Percentiles rank a stretch among this genome's conserved stretches.
phyloP scores from a whole-genome alignment of 768 basidiomycete species.

The Dendrothele bispora region DNA sequence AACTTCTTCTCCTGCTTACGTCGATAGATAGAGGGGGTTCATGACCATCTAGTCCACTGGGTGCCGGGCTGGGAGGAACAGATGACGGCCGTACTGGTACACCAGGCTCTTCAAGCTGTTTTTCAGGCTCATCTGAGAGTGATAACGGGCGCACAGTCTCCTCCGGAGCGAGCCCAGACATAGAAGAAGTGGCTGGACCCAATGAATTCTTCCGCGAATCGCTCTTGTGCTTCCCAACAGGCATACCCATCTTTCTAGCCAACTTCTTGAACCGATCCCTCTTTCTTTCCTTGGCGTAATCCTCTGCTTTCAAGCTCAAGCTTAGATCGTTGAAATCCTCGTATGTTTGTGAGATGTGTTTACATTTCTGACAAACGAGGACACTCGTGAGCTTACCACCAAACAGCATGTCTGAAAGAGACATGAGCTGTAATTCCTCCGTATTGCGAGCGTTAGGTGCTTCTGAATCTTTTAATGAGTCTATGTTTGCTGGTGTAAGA shows the following conservation, averaged over 20 bases:
- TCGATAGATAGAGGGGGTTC: constrained; percentile 36
- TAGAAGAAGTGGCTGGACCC: not conserved
- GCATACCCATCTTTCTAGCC: constrained; percentile 58
- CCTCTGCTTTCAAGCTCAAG: constrained; percentile 82
- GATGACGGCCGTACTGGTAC: constrained; percentile 47
- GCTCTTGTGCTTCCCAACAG: constrained; percentile 3
- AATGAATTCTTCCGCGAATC: not conserved
- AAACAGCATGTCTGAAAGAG: constrained; percentile 89
- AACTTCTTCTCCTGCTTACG: constrained; percentile 43
- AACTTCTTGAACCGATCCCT: constrained; percentile 76
- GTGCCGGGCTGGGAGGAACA: constrained; percentile 46
- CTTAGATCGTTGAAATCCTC: constrained; percentile 96
- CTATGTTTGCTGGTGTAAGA: constrained; percentile 6
- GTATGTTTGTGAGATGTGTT: constrained; percentile 87
- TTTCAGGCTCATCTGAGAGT: not conserved
- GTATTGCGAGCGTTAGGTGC: constrained; percentile 32
- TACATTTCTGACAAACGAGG: constrained; percentile 93
- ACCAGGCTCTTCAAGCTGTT: not conserved
- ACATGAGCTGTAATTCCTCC: constrained; percentile 45
- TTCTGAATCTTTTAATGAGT: constrained; percentile 8
- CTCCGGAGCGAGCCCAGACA: too few species aligned
- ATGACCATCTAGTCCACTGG: constrained; percentile 27
- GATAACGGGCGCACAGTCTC: not conserved
- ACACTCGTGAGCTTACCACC: constrained; percentile 87
- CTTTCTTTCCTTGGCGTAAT: constrained; percentile 70